Conservation (phyloP, 257 asterid species). For the Cinchona pubescens region DNA sequence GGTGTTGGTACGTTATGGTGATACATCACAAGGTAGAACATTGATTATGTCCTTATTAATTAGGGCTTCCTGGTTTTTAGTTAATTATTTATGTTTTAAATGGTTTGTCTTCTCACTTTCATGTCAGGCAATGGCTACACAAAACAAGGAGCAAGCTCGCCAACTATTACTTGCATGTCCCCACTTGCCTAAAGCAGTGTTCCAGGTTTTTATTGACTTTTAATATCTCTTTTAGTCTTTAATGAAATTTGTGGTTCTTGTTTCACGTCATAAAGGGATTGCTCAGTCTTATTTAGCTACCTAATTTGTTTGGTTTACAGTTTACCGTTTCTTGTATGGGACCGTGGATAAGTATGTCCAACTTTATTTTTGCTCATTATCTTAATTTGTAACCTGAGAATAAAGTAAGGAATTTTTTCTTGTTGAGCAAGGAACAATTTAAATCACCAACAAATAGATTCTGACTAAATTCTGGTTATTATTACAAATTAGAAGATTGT, state of each 20-base stretch:
- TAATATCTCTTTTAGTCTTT: not conserved
- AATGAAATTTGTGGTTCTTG: not conserved
- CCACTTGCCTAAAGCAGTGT: slow-evolving; percentile 71
- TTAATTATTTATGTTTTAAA: slow-evolving; percentile 10
- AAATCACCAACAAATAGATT: not conserved
- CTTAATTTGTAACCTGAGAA: not conserved
- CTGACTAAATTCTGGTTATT: not conserved
- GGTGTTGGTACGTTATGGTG: not conserved
- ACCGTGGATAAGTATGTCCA: not conserved
- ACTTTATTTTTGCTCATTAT: not conserved
- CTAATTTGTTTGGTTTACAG: not conserved
- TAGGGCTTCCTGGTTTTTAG: not conserved
- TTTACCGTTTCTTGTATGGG: not conserved
- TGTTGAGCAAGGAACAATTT: not conserved
- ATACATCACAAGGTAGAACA: not conserved
- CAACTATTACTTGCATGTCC: slow-evolving; percentile 65
- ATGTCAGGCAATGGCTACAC: slow-evolving; percentile 75
- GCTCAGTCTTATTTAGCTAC: not conserved
- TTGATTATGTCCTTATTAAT: not conserved
- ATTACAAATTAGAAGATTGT: not conserved
- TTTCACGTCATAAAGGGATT: not conserved
- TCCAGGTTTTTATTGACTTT: slow-evolving; percentile 57
- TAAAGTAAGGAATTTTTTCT: not conserved
- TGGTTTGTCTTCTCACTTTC: slow-evolving; percentile 8
- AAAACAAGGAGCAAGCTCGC: slow-evolving; percentile 76